phyloP scores from a whole-genome alignment of 306 rosid genomes.

The Lathyrus aphaca region DNA sequence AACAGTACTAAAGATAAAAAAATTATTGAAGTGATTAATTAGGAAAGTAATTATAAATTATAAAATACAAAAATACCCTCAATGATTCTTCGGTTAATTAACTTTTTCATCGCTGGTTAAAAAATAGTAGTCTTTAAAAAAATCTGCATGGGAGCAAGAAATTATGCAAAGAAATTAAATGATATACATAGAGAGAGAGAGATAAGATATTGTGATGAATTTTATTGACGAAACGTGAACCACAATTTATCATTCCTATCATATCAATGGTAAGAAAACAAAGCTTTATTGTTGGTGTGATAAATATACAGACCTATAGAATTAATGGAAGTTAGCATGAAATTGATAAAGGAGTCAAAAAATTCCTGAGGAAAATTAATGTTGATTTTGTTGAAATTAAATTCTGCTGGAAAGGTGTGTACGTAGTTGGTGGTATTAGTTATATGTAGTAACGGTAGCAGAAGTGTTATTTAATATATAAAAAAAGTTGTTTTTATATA shows the following conservation, averaged over 20 bases:
- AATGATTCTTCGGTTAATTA: constrained; percentile 3
- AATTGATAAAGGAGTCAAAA: neutral
- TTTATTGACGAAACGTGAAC: constrained; percentile 23
- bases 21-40: constrained; percentile 34
- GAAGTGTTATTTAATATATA: constrained; percentile 30
- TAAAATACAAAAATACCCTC: constrained; percentile 9
- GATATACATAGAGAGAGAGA: neutral
- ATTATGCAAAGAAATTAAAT: neutral
- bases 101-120: constrained; percentile 1
- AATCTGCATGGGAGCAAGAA: neutral
- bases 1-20: constrained; percentile 7
- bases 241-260: constrained; percentile 10
- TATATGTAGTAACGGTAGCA: constrained; percentile 4
- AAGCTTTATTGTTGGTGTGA: constrained; percentile 21
- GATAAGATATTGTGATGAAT: neutral
- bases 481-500: too few relatives aligned
- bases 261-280: constrained; percentile 2
- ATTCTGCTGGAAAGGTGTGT: constrained; percentile 15
- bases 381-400: constrained; percentile 30
- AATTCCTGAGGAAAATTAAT: neutral
- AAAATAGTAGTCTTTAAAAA: neutral
- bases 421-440: constrained; percentile 43
- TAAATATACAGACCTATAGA: constrained; percentile 26
- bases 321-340: constrained; percentile 24
- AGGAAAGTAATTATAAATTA: constrained; percentile 13